Evolutionary conservation across 495 filamentous ascomycete species (phyloP).

Genomic region (Neurospora sp.): DNA sequence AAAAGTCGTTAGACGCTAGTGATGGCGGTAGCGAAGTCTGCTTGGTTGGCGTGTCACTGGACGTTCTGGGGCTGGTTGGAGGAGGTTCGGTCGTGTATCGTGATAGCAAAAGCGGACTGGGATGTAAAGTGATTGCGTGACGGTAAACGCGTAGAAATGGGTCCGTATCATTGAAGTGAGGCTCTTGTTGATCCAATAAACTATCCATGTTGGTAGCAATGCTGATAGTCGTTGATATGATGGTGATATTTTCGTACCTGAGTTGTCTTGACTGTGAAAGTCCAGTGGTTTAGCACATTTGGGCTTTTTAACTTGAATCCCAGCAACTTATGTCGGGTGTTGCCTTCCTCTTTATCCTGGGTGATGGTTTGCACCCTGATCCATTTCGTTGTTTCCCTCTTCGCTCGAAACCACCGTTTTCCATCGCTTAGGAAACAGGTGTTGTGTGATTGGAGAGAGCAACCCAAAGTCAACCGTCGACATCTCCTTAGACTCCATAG

Average conservation of each 20-base stretch:
- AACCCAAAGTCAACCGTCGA: neutral
- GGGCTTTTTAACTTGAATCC: neutral
- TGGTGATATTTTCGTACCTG: neutral
- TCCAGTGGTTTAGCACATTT: neutral
- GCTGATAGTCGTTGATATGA: neutral
- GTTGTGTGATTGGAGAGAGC: neutral
- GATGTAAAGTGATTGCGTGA: neutral
- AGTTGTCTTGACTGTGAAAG: neutral
- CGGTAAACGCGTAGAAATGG: neutral
- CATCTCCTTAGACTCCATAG: neutral
- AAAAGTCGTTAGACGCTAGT: neutral
- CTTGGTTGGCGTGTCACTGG: neutral
- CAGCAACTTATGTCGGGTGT: neutral
- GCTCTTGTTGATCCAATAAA: neutral
- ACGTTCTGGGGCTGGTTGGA: neutral
- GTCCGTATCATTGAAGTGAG: neutral
- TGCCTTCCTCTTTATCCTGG: neutral
- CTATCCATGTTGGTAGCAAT: neutral
- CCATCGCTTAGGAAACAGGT: neutral
- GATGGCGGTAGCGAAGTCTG: neutral
- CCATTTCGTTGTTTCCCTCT: neutral
- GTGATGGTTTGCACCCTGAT: neutral
- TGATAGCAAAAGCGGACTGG: neutral
- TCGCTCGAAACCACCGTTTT: neutral
- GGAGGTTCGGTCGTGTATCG: neutral